These are phyloP conservation scores for Aristolochia californica DNA, from an alignment of 164 flowering plant species.

Conservation along the genomic window DNA sequence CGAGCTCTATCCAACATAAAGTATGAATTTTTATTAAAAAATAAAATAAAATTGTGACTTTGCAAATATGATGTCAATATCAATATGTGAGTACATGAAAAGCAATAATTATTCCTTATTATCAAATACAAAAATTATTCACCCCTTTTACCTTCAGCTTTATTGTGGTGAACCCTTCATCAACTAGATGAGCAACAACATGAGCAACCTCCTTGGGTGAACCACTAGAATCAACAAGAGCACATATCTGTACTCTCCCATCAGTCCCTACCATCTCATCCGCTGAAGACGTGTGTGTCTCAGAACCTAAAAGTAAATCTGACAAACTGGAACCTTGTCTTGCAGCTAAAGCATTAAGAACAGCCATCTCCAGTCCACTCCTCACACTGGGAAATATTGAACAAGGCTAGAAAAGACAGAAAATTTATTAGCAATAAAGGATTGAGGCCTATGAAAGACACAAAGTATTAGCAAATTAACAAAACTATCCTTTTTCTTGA, in stretches of 20 bases:
- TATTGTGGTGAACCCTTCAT: constrained; percentile 76
- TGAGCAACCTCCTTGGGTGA: constrained; percentile 60
- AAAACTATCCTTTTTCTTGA: neutral
- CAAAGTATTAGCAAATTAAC: neutral
- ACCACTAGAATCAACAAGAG: constrained; percentile 69
- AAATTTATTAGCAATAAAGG: neutral
- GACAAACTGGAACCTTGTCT: constrained; percentile 43
- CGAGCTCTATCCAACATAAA: too few relatives aligned
- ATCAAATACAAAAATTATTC: neutral
- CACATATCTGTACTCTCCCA: constrained; percentile 54
- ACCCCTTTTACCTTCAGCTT: constrained; percentile 60
- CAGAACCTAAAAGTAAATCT: constrained; percentile 24
- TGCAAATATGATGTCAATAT: too few relatives aligned
- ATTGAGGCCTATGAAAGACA: neutral
- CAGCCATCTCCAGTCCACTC: constrained; percentile 94
- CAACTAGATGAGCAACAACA: constrained; percentile 47
- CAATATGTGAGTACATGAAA: too few relatives aligned
- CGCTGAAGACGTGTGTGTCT: constrained; percentile 6
- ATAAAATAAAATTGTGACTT: too few relatives aligned
- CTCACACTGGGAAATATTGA: constrained; percentile 86
- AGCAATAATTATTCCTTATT: neutral
- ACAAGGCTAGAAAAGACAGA: constrained; percentile 35
- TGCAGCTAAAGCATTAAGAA: constrained; percentile 73
- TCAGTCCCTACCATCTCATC: constrained; percentile 12
- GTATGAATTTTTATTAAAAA: too few relatives aligned